Evolutionary conservation across 148 eudicot species (phyloP).

Genomic region (Chenopodium quinoa): DNA sequence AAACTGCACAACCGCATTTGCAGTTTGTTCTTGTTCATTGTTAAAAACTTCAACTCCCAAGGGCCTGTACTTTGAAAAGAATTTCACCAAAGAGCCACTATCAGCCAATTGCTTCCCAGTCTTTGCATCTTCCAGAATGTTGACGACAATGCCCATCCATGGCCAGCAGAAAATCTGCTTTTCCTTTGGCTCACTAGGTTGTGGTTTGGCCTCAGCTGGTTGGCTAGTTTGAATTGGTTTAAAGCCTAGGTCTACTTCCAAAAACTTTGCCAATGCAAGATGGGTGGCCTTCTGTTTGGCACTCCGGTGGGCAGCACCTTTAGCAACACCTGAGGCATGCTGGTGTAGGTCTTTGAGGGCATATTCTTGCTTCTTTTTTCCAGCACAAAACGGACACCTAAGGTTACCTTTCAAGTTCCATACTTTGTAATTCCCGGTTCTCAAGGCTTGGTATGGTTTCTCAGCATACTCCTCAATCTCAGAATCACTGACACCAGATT

Average conservation of each 20-base stretch:
- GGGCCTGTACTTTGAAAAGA: conserved; percentile 49
- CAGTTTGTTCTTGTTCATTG: conserved; percentile 33
- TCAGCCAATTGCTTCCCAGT: conserved; percentile 31
- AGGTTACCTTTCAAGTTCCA: conserved; percentile 56
- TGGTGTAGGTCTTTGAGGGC: conserved; percentile 69
- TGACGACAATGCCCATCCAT: conserved; percentile 71
- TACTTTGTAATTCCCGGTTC: conserved; percentile 51
- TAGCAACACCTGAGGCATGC: conserved; percentile 73
- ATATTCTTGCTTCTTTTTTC: conserved; percentile 91
- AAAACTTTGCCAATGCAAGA: conserved; percentile 59
- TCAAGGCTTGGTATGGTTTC: conserved; percentile 63
- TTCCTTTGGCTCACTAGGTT: conserved; percentile 25
- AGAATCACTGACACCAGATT: conserved; percentile 84
- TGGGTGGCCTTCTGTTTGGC: conserved; percentile 70
- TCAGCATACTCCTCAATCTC: conserved; percentile 73
- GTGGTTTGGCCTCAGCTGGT: conserved; percentile 31
- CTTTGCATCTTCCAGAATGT: conserved; percentile 35
- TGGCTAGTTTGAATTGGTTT: conserved; percentile 21
- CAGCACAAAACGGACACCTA: conserved; percentile 83
- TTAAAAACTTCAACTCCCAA: conserved; percentile 40
- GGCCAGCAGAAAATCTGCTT: conserved; percentile 60
- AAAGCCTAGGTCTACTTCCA: conserved; percentile 47
- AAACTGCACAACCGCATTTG: conserved; percentile 54
- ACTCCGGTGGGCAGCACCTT: conserved; percentile 61
- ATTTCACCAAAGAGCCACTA: conserved; percentile 43